Evolutionary conservation across 768 basidiomycete genomes (phyloP), one percentile per base, ranked within the genome.

Genomic region (Termitomyces titanicus): DNA sequence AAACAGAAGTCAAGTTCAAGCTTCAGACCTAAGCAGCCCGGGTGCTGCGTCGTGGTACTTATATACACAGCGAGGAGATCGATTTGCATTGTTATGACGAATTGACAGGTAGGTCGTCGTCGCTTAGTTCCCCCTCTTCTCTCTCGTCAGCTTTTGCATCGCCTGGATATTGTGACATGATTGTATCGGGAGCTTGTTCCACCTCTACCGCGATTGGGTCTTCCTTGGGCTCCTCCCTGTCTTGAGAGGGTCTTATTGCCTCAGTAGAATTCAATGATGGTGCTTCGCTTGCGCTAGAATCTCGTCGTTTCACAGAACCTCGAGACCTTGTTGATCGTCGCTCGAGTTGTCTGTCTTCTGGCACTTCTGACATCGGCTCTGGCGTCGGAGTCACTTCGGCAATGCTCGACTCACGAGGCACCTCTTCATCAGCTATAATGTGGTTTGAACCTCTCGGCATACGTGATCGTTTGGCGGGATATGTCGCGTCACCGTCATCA

Each of bases 381-480:
- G 68, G 65, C 29, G 65, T 66, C 17, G 63, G 59, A 12, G 55
- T 63, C 44, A 59, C 64, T 15, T 61, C 54, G 3, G 63, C 58
- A 25, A 59, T 53, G 31, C 48, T 55, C 31, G 54, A 57, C 46
- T 71, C 75, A 20, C 69, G 60, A 17, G 75, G 72, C 2, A 72
- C 73, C n/a, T 74, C 78, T 0, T 75, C 78, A 52, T 79, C 79
- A 31, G 63, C 65, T n/a, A 48, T 50, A 22, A 58, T 44, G 34
- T 64, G 71, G 17, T 64, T 66, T 8, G 68, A 68, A 13, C 75
- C 76, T 56, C 86, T 70, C 6, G 83, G 77, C 52, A 77, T 72
- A 25, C 86, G 79, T 18, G 82, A 75, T 24, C 84, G 78, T 69
- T 86, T 88, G 11, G 85, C 82, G n/a, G 86, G 85, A 63, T 86